phyloP scores from a whole-genome alignment of 495 filamentous ascomycete genomes.

The Penicillium lividum region DNA sequence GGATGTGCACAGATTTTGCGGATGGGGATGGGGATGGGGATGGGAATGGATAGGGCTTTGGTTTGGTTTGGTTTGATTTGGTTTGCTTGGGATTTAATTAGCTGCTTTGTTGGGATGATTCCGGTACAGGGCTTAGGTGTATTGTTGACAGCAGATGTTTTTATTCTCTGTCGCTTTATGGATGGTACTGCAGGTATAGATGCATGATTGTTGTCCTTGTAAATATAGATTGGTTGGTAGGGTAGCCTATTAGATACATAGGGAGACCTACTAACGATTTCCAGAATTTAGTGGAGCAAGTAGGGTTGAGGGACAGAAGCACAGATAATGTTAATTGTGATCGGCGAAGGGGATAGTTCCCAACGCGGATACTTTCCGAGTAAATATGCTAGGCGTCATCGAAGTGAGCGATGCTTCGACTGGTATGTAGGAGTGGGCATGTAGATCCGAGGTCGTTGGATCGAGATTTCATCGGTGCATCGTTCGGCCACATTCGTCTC shows the following conservation, averaged over 20 bases:
- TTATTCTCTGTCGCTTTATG: not conserved
- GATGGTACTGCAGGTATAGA: constrained; percentile 1
- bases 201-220: not conserved
- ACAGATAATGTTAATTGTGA: constrained; percentile 1
- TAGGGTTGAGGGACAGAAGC: not conserved
- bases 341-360: not conserved
- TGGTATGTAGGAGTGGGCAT: not conserved
- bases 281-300: not conserved
- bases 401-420: not conserved
- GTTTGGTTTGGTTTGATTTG: not conserved
- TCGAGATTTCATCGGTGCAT: not conserved
- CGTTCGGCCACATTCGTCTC: not conserved
- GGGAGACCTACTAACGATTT: not conserved
- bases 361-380: not conserved
- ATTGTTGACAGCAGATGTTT: no score
- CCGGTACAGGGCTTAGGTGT: no score
- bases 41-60: not conserved
- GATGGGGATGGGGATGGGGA: not conserved
- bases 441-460: not conserved
- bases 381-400: no score
- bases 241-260: no score
- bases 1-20: not conserved
- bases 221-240: not conserved
- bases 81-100: no score
- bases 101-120: no score